Evolutionary conservation across 2,329 filamentous ascomycete species (phyloP).

Genomic region (Pseudogymnoascus sp.): DNA sequence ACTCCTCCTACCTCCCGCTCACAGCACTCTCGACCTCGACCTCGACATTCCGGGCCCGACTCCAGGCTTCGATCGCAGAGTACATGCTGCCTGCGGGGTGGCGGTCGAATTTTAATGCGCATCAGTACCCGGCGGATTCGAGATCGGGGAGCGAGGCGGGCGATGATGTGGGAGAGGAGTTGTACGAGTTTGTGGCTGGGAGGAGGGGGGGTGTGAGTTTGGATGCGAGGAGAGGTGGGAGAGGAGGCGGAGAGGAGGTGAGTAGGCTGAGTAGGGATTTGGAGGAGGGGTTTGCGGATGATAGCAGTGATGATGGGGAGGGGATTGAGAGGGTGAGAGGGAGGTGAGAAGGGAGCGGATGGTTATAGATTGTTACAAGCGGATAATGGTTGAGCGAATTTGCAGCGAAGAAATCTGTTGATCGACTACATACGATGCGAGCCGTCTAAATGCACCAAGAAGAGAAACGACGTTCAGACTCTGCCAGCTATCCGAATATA

Average conservation of each 20-base stretch:
- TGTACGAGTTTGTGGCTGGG: constrained; percentile 47
- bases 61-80: constrained; percentile 35
- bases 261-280: constrained; percentile 69
- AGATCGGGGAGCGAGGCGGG: constrained; percentile 45
- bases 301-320: constrained; percentile 53
- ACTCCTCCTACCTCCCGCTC: constrained; percentile 66
- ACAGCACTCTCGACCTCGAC: constrained; percentile 44
- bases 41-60: constrained; percentile 45
- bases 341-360: background rate
- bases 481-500: background rate
- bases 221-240: constrained; percentile 21
- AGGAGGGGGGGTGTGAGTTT: constrained; percentile 34
- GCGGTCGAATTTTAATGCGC: constrained; percentile 36
- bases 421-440: background rate
- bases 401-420: background rate
- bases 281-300: constrained; percentile 67
- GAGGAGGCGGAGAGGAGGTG: constrained; percentile 37
- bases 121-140: constrained; percentile 33
- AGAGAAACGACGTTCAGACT: background rate
- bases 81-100: constrained; percentile 40
- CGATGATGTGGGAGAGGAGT: constrained; percentile 63
- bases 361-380: background rate
- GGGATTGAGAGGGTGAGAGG: background rate
- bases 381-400: background rate
- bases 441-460: background rate